These are phyloP conservation scores for Penicillium sp. DNA, from an alignment of 2,329 filamentous ascomycete species.

Conservation along the genomic window DNA sequence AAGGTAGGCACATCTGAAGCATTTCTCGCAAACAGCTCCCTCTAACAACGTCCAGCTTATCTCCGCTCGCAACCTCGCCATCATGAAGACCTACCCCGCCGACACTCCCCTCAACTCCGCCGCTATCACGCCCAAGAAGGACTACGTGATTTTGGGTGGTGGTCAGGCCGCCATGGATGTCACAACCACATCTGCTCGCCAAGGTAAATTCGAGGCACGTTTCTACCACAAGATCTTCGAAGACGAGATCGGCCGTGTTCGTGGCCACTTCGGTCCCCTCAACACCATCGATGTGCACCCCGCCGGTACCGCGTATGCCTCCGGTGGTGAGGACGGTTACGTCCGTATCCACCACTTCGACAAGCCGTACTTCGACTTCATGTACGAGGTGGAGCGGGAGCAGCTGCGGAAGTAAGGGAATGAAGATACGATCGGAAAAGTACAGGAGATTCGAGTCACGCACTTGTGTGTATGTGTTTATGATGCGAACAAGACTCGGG, in stretches of 20 bases:
- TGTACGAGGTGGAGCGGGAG: slow-evolving; percentile 97
- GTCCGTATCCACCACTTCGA: slow-evolving; percentile 98
- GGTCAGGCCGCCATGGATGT: slow-evolving; percentile 99
- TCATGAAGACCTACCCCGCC: slow-evolving; percentile 85
- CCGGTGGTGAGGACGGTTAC: slow-evolving; percentile 96
- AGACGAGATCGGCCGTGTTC: slow-evolving; percentile 95
- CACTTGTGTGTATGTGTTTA: slow-evolving; percentile 35
- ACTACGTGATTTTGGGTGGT: slow-evolving; percentile 96
- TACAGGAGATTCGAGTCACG: slow-evolving; percentile 25
- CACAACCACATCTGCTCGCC: slow-evolving; percentile 84
- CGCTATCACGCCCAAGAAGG: slow-evolving; percentile 88
- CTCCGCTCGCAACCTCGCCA: slow-evolving; percentile 76
- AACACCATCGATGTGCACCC: slow-evolving; percentile 96
- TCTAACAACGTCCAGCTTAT: slow-evolving; percentile 56
- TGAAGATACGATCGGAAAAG: slow-evolving; percentile 17
- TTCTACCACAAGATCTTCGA: slow-evolving; percentile 99
- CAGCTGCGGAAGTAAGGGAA: slow-evolving; percentile 42
- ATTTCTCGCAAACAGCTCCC: neutral
- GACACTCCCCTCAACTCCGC: slow-evolving; percentile 97
- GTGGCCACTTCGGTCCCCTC: slow-evolving; percentile 92
- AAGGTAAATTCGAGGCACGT: slow-evolving; percentile 98
- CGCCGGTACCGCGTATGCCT: slow-evolving; percentile 85
- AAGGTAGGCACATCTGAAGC: slow-evolving; percentile 54
- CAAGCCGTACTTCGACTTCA: slow-evolving; percentile 97
- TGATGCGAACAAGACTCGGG: slow-evolving; percentile 31